Evolutionary conservation across 345 rosid species (phyloP).

Genomic region (Hypericum perforatum): DNA sequence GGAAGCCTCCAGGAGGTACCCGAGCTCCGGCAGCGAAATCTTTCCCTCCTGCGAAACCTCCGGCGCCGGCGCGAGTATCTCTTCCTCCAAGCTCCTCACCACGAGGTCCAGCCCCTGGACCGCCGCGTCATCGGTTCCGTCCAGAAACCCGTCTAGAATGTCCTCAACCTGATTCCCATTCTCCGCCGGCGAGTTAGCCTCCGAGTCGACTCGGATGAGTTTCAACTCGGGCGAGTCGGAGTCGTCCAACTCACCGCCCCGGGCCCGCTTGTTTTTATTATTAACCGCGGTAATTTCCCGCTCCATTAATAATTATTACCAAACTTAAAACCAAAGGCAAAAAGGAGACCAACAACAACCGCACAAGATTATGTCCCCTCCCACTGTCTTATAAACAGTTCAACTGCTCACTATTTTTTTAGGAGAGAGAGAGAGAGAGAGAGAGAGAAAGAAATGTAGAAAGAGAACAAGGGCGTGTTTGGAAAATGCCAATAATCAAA

Average conservation of each 20-base stretch:
- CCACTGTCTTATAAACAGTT: background rate
- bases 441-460: no score
- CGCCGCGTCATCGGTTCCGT: constrained; percentile 45
- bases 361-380: background rate
- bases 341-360: background rate
- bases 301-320: constrained; percentile 6
- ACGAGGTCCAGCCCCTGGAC: constrained; percentile 59
- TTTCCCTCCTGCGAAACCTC: constrained; percentile 14
- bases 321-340: background rate
- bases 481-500: no score
- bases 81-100: constrained; percentile 64
- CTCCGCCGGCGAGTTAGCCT: constrained; percentile 15
- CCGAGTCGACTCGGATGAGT: constrained; percentile 18
- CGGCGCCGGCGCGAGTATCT: constrained; percentile 21
- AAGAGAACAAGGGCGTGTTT: no score
- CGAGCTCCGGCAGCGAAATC: constrained; percentile 43
- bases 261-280: constrained; percentile 19
- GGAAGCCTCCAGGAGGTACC: constrained; percentile 66
- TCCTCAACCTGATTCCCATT: constrained; percentile 47
- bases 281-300: background rate
- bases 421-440: no score
- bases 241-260: constrained; percentile 10
- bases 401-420: no score
- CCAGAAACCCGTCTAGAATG: constrained; percentile 34
- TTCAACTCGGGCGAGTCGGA: constrained; percentile 20